Evolutionary conservation across 2,329 filamentous ascomycete species (phyloP).

Genomic region (Mycosphaerella arachidis): DNA sequence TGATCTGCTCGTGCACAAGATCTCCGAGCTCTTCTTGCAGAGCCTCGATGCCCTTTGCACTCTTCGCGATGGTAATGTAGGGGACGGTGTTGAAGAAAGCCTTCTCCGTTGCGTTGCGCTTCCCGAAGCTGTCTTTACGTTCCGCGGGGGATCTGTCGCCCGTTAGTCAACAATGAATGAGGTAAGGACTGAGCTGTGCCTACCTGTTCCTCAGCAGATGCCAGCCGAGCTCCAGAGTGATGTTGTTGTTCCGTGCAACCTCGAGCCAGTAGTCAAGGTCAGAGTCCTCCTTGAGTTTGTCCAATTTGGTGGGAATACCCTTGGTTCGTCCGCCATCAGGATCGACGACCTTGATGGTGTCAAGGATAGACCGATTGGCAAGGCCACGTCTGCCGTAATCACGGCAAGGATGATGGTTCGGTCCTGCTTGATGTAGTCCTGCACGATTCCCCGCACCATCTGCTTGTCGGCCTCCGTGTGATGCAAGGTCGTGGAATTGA

Average conservation of each 20-base stretch:
- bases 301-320: constrained; percentile 57
- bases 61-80: constrained; percentile 28
- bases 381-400: constrained; percentile 43
- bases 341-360: constrained; percentile 47
- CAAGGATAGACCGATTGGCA: constrained; percentile 55
- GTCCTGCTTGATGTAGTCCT: constrained; percentile 53
- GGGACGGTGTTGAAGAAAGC: constrained; percentile 34
- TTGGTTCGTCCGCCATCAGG: constrained; percentile 46
- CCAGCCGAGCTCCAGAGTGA: constrained; percentile 47
- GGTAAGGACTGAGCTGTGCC: background rate
- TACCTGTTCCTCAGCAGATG: constrained; percentile 50
- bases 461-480: constrained; percentile 34
- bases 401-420: constrained; percentile 45
- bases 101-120: constrained; percentile 39
- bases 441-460: constrained; percentile 35
- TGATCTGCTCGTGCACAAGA: constrained; percentile 41
- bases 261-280: constrained; percentile 42
- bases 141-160: constrained; percentile 27
- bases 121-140: constrained; percentile 32
- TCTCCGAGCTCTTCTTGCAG: constrained; percentile 49
- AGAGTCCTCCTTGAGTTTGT: constrained; percentile 39
- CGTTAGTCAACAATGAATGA: background rate
- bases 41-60: constrained; percentile 44
- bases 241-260: constrained; percentile 38
- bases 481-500: constrained; percentile 30